phyloP scores from a whole-genome alignment of 768 basidiomycete genomes.

The Trametes gibbosa region DNA sequence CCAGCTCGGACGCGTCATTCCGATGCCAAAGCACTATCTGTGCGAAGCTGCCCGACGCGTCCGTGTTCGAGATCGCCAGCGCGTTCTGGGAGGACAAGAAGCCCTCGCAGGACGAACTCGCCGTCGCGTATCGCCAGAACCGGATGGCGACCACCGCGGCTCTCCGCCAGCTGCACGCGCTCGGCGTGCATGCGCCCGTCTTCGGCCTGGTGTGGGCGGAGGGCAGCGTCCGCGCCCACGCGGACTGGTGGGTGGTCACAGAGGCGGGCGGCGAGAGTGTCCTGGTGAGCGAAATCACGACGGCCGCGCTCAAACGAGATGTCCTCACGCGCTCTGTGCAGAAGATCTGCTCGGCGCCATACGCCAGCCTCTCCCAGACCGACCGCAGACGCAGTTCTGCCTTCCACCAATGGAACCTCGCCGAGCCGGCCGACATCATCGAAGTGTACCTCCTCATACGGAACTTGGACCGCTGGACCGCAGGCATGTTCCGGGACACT shows the following conservation, averaged over 20 bases:
- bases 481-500: slow-evolving; percentile 38
- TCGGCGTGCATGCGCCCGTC: slow-evolving; percentile 44
- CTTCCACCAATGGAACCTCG: slow-evolving; percentile 51
- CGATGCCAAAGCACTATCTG: slow-evolving; percentile 51
- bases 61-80: slow-evolving; percentile 52
- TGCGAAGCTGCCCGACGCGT: slow-evolving; percentile 42
- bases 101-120: slow-evolving; percentile 44
- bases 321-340: slow-evolving; percentile 20
- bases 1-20: slow-evolving; percentile 45
- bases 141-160: slow-evolving; percentile 52
- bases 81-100: slow-evolving; percentile 64
- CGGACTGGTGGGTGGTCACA: slow-evolving; percentile 47
- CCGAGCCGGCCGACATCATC: slow-evolving; percentile 43
- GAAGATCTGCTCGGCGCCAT: slow-evolving; percentile 51
- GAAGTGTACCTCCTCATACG: slow-evolving; percentile 49
- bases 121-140: slow-evolving; percentile 57
- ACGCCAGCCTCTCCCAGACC: slow-evolving; percentile 24
- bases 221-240: slow-evolving; percentile 49
- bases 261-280: slow-evolving; percentile 6
- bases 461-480: slow-evolving; percentile 54
- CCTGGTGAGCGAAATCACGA: neutral
- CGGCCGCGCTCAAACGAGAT: neutral
- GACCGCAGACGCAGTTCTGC: slow-evolving; percentile 21
- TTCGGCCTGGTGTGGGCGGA: slow-evolving; percentile 56
- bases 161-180: slow-evolving; percentile 48